A percentile compares a stretch with the other conserved stretches of the same genome.
Evolutionary conservation across 2,329 filamentous ascomycete genomes (phyloP).

Genomic region (Colletotrichum gigasporum): DNA sequence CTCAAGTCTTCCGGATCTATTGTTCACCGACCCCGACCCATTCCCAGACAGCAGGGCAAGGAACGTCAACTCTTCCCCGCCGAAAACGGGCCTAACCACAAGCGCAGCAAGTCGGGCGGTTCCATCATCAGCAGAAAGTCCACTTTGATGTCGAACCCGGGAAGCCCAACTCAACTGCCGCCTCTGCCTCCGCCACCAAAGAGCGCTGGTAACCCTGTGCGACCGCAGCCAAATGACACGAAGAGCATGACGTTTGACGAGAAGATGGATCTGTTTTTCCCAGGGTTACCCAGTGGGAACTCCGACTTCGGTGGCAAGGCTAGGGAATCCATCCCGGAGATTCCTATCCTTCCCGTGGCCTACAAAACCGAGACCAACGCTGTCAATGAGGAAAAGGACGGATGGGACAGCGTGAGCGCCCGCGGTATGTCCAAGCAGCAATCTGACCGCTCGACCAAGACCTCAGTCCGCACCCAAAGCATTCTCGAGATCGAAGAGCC

Average conservation of each 20-base stretch:
- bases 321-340: slow-evolving; percentile 49
- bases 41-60: slow-evolving; percentile 58
- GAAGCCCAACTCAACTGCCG: slow-evolving; percentile 60
- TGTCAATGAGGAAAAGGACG: slow-evolving; percentile 33
- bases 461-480: slow-evolving; percentile 49
- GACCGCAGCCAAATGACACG: slow-evolving; percentile 60
- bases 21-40: slow-evolving; percentile 64
- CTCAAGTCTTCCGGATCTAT: slow-evolving; percentile 49
- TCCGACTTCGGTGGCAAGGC: neutral
- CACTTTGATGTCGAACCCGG: slow-evolving; percentile 52
- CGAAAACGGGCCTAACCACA: slow-evolving; percentile 53
- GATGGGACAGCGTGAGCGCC: slow-evolving; percentile 21
- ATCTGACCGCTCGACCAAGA: slow-evolving; percentile 48
- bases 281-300: slow-evolving; percentile 40
- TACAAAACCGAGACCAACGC: slow-evolving; percentile 37
- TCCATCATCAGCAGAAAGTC: slow-evolving; percentile 57
- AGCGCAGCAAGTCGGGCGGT: slow-evolving; percentile 59
- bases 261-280: slow-evolving; percentile 63
- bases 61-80: slow-evolving; percentile 59
- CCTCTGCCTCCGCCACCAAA: slow-evolving; percentile 60
- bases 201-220: slow-evolving; percentile 46
- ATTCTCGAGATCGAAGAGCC: slow-evolving; percentile 49
- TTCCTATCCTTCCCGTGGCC: slow-evolving; percentile 49
- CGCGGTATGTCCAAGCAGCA: slow-evolving; percentile 38
- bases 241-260: slow-evolving; percentile 68